Percentiles rank a stretch among this genome's conserved stretches.
Conservation (phyloP, 75 land plant genomes). For the Selaginella moellendorffii region DNA sequence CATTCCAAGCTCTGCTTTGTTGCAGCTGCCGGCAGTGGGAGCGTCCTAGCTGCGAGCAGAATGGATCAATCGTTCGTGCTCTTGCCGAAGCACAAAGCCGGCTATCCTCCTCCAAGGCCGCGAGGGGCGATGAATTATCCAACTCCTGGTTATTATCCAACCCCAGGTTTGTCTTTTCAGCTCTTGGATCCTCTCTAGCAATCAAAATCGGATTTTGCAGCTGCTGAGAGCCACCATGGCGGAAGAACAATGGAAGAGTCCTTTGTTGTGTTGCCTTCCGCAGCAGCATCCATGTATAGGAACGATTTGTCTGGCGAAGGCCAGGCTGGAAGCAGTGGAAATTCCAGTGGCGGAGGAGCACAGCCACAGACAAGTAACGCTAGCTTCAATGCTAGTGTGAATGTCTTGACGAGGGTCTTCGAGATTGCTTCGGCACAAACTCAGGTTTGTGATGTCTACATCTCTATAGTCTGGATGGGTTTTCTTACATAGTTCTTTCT, state of each 20-base stretch:
- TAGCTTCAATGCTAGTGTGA: conserved; percentile 67
- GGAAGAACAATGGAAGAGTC: conserved; percentile 87
- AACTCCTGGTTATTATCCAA: conserved; percentile 14
- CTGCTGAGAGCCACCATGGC: conserved; percentile 19
- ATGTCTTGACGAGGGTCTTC: conserved; percentile 75
- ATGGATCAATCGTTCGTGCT: conserved; percentile 95
- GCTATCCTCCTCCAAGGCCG: conserved; percentile 62
- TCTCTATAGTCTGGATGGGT: too few species aligned
- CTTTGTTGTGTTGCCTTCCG: conserved; percentile 81
- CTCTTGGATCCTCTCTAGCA: background rate
- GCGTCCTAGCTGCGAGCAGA: conserved; percentile 51
- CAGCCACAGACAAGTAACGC: conserved; percentile 26
- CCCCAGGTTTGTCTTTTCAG: background rate
- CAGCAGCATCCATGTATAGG: conserved; percentile 88
- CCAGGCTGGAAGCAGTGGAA: conserved; percentile 21
- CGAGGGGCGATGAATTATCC: conserved; percentile 30
- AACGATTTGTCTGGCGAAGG: conserved; percentile 45
- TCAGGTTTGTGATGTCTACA: conserved; percentile 35
- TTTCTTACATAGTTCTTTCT: background rate
- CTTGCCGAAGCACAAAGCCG: conserved; percentile 62
- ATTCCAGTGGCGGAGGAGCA: conserved; percentile 15
- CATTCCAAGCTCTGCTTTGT: background rate
- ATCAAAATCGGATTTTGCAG: conserved; percentile 7
- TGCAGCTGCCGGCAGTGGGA: conserved; percentile 36
- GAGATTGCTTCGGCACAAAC: conserved; percentile 85